Evolutionary conservation across 805 yeast genomes (phyloP).

Genomic region (Zygoascus bituminiphila): DNA sequence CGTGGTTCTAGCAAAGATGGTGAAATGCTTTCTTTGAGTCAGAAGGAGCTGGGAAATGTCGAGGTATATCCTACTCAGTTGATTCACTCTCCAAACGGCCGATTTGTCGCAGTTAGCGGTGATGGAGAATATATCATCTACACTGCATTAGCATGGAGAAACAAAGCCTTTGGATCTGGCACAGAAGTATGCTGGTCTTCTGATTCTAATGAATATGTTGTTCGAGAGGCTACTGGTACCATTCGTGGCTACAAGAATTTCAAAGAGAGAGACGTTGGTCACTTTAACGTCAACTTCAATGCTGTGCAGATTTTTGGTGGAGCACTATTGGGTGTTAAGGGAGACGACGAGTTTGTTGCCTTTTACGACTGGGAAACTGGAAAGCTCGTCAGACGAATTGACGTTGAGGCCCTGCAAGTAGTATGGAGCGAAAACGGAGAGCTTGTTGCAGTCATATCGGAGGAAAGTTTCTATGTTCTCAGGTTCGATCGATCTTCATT

Average conservation of each 20-base stretch:
- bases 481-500: conserved; percentile 62
- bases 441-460: conserved; percentile 63
- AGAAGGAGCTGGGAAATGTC: conserved; percentile 88
- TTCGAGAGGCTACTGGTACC: conserved; percentile 57
- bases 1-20: conserved; percentile 70
- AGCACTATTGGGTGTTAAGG: conserved; percentile 74
- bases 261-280: conserved; percentile 60
- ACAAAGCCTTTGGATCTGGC: conserved; percentile 85
- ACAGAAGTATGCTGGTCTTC: conserved; percentile 92
- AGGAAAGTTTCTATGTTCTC: conserved; percentile 70
- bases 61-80: conserved; percentile 87
- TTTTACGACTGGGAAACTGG: conserved; percentile 95
- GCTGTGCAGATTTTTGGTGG: conserved; percentile 73
- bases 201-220: conserved; percentile 80
- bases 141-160: conserved; percentile 97
- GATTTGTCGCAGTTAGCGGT: conserved; percentile 94
- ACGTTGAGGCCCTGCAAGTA: conserved; percentile 65
- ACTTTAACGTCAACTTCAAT: conserved; percentile 52
- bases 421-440: conserved; percentile 94
- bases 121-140: conserved; percentile 96
- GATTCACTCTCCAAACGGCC: conserved; percentile 92
- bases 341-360: conserved; percentile 68
- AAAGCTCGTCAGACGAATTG: conserved; percentile 74
- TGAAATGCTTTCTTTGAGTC: conserved; percentile 64
- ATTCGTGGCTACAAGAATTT: conserved; percentile 77